Evolutionary conservation across 2,329 filamentous ascomycete species (phyloP), one percentile per base, ranked within the genome.

Genomic region (Pseudocercospora musae): DNA sequence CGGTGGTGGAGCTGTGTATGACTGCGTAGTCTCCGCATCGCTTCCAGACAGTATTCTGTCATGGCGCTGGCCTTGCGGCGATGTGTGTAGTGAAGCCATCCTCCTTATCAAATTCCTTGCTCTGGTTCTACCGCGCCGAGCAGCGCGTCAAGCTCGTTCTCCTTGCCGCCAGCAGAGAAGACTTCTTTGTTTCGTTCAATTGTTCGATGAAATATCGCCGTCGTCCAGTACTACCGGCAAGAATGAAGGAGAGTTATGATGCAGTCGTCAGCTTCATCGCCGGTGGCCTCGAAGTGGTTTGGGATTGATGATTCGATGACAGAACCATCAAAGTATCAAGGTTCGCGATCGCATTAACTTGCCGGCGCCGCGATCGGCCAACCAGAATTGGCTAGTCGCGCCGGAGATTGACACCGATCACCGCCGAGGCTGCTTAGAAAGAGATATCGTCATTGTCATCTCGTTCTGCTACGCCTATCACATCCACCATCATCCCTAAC

Each of bases 51-150:
- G 33, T 75, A 76, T 71, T 73, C 74, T 73, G 62, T 79, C 74
- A 66, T 79, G 76, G 40, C 68, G 62, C 63, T 79, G 77, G 40
- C 76, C 77, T 61, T 70, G 70, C 37, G 37, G 37, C 37, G 37
- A 40, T 66, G 71, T 71, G 62, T 73, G 65, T 60, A 59, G 29
- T 21, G 65, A 56, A 23, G 67, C 67, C 67, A 69, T 69, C 20
- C 59, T 33, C n/a, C 56, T 52, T 25, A 37, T 18, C 46, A 46
- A 57, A 58, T 66, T 64, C 49, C 58, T 50, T 60, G 59, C 55
- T 63, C 27, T 60, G 52, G 33, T 53, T 57, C 57, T 52, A 53
- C 33, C 59, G 62, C 64, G 62, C 58, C 59, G 63, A 57, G 37
- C 44, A 57, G 62, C 60, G 66, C 66, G 54, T 61, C 46, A 52